These are phyloP conservation scores for Thinopyrum elongatum DNA, from an alignment of 176 grass and related monocot species.

Conservation along the genomic window DNA sequence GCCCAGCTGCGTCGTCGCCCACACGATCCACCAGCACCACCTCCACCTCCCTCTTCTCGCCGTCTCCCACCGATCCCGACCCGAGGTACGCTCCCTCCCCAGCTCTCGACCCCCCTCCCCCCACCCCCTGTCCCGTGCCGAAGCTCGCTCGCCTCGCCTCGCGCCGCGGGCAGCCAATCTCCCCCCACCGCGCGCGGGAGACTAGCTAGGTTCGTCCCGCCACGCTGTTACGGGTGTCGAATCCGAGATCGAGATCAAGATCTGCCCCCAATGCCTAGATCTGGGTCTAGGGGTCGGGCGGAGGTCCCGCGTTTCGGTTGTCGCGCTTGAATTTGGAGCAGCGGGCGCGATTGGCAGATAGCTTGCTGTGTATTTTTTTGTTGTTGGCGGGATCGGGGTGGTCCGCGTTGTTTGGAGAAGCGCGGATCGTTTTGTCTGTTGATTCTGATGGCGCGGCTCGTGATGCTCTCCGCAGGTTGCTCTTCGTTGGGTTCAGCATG, in stretches of 20 bases:
- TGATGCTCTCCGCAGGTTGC: conserved; percentile 34
- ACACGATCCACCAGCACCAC: conserved; percentile 32
- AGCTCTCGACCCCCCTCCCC: no score
- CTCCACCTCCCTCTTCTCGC: conserved; percentile 2
- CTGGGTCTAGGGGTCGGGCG: not conserved
- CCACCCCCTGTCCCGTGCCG: not conserved
- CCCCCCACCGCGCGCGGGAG: not conserved
- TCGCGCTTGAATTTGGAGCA: not conserved
- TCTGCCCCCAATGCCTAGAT: conserved; percentile 7
- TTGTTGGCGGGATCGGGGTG: not conserved
- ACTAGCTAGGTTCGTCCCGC: not conserved
- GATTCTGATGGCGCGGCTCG: not conserved
- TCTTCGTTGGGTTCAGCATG: conserved; percentile 46
- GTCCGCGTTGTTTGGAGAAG: not conserved
- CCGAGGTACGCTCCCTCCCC: conserved; percentile 35
- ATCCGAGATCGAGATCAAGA: conserved; percentile 7
- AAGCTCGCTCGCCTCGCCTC: not conserved
- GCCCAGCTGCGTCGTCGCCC: conserved; percentile 39
- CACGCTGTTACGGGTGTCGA: not conserved
- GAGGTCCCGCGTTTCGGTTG: not conserved
- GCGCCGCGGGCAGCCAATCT: not conserved
- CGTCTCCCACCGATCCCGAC: conserved; percentile 31
- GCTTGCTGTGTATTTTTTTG: not conserved
- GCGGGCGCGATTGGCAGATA: not conserved
- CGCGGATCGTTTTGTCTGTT: conserved; percentile 4